Evolutionary conservation across 2,329 filamentous ascomycete genomes (phyloP), one percentile per base, ranked within the genome.

Genomic region (Penicillium sclerotigenum): DNA sequence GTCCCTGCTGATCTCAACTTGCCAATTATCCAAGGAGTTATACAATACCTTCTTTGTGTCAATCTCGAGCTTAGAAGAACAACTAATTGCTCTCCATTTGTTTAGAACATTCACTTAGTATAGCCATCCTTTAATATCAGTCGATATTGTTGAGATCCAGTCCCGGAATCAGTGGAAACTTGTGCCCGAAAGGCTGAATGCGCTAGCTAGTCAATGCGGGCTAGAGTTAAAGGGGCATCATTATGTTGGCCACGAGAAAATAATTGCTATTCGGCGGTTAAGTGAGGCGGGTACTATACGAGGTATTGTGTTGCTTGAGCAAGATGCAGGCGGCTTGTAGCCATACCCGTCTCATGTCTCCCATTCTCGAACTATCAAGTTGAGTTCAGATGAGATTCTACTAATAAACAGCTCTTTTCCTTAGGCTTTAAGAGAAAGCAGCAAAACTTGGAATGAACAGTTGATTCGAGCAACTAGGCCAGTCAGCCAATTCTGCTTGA

Each of bases 391-490:
- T 46, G 13, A 46, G 10, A 16, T 7, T 16, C 5, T n/a, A 22
- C 8, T 22, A 11, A 11, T 9, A n/a, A 7, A 5, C 29, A 46
- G 13, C 3, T n/a, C 33, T 3, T 46, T 33, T 48, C 5, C 6
- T 48, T 8, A 7, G 16, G 16, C 5, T 13, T 6, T 24, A 24
- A n/a, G 11, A 46, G 3, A 24, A 24, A 4, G 1, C 0, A 14
- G n/a, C 28, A 31, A 14, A 20, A 3, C 13, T 31, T 18, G 4
- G 5, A 20, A 29, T 45, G 7, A 38, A 86, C 68, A 1, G 79
- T 71, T n/a, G 81, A 79, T 59, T 86, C 82, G 2, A 87, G 77
- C 2, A 81, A 24, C 77, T 80, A 43, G 13, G 7, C 24, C 11
- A 20, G 22, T 54, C 26, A 54, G 36, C 7, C 18, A 38, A 5